These are phyloP conservation scores for Pythium chondricola DNA, from an alignment of 352 stramenopile species.

Conservation along the genomic window DNA sequence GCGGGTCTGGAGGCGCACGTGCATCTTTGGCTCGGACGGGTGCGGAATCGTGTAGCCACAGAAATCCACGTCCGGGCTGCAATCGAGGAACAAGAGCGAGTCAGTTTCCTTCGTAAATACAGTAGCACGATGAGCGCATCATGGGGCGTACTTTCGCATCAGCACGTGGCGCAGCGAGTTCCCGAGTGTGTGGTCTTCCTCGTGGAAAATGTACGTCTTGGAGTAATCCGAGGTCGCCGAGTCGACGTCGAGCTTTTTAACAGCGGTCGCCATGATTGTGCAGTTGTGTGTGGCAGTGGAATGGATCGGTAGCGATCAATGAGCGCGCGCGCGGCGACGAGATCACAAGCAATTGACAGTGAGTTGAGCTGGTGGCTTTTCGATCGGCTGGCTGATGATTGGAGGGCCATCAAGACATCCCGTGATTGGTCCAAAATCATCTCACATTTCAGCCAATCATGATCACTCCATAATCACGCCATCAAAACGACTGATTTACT, in stretches of 20 bases:
- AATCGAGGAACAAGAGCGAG: background rate
- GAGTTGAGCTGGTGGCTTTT: constrained; percentile 10
- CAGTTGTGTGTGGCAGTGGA: constrained; percentile 9
- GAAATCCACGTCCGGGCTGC: constrained; percentile 88
- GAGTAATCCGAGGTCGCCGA: constrained; percentile 71
- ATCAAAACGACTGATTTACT: too few relatives aligned
- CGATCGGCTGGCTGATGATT: background rate
- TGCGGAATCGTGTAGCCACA: constrained; percentile 95
- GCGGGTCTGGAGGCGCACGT: constrained; percentile 89
- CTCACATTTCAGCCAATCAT: too few relatives aligned
- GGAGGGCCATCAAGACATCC: too few relatives aligned
- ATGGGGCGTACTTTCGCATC: constrained; percentile 78
- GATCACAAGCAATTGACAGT: background rate
- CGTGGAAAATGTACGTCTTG: constrained; percentile 86
- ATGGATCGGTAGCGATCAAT: background rate
- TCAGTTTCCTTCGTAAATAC: background rate
- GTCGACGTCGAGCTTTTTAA: constrained; percentile 82
- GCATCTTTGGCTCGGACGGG: constrained; percentile 92
- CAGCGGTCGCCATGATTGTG: constrained; percentile 22
- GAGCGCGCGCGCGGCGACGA: background rate
- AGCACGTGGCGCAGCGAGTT: constrained; percentile 90
- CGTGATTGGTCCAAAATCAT: too few relatives aligned
- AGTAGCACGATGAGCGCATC: background rate
- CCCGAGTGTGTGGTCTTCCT: constrained; percentile 89
- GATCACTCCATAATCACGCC: too few relatives aligned